Evolutionary conservation across 108 stramenopile genomes (phyloP).

Genomic region (Discostella pseudostelligera): DNA sequence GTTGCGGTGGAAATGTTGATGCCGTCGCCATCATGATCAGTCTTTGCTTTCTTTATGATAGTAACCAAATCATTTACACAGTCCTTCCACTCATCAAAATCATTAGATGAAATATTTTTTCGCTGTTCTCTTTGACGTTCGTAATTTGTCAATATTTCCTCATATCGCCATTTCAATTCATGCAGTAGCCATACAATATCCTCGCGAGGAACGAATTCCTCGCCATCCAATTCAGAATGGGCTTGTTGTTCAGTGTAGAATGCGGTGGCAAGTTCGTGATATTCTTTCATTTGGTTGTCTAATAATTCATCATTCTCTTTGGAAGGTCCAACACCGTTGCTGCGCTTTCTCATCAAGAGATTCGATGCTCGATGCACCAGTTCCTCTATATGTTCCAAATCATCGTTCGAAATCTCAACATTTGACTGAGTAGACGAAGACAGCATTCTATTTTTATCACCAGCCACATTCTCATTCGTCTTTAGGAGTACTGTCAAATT

Average conservation of each 20-base stretch:
- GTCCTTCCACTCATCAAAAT: conserved; percentile 11
- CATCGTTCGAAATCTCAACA: background rate
- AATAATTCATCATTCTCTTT: background rate
- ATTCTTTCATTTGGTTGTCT: conserved; percentile 23
- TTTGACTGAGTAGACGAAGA: too few relatives aligned
- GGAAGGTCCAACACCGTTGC: background rate
- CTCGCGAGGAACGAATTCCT: conserved; percentile 8
- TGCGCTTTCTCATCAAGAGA: background rate
- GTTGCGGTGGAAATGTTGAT: background rate
- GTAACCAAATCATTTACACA: conserved; percentile 26
- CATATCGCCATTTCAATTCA: conserved; percentile 39
- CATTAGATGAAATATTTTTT: background rate
- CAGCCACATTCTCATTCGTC: background rate
- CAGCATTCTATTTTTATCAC: background rate
- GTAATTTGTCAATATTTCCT: conserved; percentile 21
- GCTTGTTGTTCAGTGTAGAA: conserved; percentile 25
- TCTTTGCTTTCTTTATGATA: conserved; percentile 8
- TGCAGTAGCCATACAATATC: conserved; percentile 36
- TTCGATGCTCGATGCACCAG: background rate
- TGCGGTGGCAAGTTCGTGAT: conserved; percentile 21
- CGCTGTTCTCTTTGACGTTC: background rate
- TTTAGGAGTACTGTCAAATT: background rate
- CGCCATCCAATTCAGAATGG: conserved; percentile 4
- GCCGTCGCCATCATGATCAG: background rate
- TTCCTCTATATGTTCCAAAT: background rate